Evolutionary conservation across 257 asterid species (phyloP).

Genomic region (Paraleonurus japonicus): DNA sequence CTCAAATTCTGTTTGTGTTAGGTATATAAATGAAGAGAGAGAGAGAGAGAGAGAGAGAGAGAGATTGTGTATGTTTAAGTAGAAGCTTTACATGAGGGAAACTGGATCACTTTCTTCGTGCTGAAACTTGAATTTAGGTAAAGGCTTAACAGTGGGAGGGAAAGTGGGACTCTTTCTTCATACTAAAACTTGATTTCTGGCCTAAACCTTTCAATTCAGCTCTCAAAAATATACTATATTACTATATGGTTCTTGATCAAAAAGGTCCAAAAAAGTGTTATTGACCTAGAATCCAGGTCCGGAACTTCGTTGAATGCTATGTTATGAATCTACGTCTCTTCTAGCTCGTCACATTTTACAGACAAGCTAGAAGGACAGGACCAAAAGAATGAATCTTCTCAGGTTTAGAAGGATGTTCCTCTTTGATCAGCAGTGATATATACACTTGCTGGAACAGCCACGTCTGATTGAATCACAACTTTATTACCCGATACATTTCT

Average conservation of each 20-base stretch:
- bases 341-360: neutral
- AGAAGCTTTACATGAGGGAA: neutral
- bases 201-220: neutral
- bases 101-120: neutral
- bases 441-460: constrained; percentile 51
- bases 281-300: neutral
- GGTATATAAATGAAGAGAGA: neutral
- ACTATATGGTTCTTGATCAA: neutral
- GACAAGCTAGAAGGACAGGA: neutral
- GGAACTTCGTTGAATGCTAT: neutral
- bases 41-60: neutral
- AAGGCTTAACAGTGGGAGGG: neutral
- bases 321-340: neutral
- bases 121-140: neutral
- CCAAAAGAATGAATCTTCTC: neutral
- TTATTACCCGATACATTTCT: constrained; percentile 53
- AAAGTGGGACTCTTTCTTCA: neutral
- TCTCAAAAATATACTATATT: neutral
- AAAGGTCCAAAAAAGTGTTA: neutral
- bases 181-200: neutral
- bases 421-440: constrained; percentile 73
- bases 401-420: constrained; percentile 19
- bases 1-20: too few species aligned
- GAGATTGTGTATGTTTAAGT: neutral
- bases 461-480: constrained; percentile 55